Evolutionary conservation across 768 basidiomycete species (phyloP).

Genomic region (Lactarius indigo): DNA sequence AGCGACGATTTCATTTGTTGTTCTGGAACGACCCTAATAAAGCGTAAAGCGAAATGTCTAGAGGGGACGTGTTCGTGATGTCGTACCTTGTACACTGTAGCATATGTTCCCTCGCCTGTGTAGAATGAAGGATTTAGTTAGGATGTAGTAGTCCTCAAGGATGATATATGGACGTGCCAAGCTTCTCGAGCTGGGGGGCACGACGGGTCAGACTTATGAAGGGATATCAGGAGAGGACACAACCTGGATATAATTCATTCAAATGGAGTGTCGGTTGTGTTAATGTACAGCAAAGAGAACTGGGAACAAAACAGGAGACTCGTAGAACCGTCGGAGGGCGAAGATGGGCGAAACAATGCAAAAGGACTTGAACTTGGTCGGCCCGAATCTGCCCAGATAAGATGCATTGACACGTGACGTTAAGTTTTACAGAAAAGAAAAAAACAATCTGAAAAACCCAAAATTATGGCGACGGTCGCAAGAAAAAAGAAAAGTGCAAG

Average conservation of each 20-base stretch:
- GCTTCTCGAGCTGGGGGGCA: constrained; percentile 71
- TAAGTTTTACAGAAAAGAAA: not conserved
- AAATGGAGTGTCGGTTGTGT: not conserved
- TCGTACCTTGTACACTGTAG: constrained; percentile 92
- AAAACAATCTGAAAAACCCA: not conserved
- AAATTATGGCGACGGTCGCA: constrained; percentile 42
- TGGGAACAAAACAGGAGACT: not conserved
- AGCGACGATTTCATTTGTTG: constrained; percentile 98
- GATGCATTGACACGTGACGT: constrained; percentile 10
- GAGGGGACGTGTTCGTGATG: not conserved
- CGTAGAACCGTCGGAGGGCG: not conserved
- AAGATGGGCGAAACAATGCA: not conserved
- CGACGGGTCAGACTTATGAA: constrained; percentile 17
- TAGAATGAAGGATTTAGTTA: not conserved
- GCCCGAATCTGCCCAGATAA: not conserved
- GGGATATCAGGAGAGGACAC: constrained; percentile 12
- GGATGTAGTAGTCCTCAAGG: not conserved
- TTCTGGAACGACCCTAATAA: constrained; percentile 84
- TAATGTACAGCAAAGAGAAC: not conserved
- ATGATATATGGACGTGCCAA: constrained; percentile 46
- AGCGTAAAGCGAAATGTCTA: constrained; percentile 4
- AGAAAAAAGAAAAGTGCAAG: constrained; percentile 56
- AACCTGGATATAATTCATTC: constrained; percentile 61
- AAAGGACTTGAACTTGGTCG: not conserved
- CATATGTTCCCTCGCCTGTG: constrained; percentile 87